Percentiles rank a stretch among this genome's conserved stretches.
Evolutionary conservation across 1,284 basidiomycete species (phyloP).

Genomic region (Cryptococcus jaspeensis): DNA sequence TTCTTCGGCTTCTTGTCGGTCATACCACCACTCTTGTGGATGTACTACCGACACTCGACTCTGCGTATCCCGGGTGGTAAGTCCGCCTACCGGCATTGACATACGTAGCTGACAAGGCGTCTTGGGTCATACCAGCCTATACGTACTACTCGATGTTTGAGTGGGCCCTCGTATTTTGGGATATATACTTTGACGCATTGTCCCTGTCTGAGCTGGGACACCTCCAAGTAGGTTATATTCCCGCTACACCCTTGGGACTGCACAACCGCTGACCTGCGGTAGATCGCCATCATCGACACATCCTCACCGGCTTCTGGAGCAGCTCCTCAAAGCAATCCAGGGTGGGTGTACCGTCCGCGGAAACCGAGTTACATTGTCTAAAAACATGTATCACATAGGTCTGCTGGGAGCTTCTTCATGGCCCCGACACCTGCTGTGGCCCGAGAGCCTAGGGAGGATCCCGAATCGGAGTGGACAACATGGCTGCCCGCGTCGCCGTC

Average conservation of each 20-base stretch:
- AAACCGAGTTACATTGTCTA: not conserved
- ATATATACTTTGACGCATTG: conserved; percentile 74
- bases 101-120: not conserved
- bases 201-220: conserved; percentile 61
- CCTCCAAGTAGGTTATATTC: conserved; percentile 33
- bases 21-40: conserved; percentile 74
- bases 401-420: conserved; percentile 1
- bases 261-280: conserved; percentile 4
- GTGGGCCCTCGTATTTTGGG: conserved; percentile 77
- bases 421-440: not conserved
- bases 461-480: conserved; percentile 11
- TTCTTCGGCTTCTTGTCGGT: conserved; percentile 61
- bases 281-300: conserved; percentile 28
- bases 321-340: not conserved
- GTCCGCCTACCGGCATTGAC: conserved; percentile 17
- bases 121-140: conserved; percentile 60
- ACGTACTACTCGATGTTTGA: conserved; percentile 82
- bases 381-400: not conserved
- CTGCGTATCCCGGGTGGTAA: conserved; percentile 72
- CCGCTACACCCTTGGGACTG: not conserved
- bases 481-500: not conserved
- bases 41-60: conserved; percentile 80
- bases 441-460: not conserved
- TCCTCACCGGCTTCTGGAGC: not conserved
- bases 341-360: not conserved